Conservation (phyloP, 768 basidiomycete species). For the Tricholoma terreum region DNA sequence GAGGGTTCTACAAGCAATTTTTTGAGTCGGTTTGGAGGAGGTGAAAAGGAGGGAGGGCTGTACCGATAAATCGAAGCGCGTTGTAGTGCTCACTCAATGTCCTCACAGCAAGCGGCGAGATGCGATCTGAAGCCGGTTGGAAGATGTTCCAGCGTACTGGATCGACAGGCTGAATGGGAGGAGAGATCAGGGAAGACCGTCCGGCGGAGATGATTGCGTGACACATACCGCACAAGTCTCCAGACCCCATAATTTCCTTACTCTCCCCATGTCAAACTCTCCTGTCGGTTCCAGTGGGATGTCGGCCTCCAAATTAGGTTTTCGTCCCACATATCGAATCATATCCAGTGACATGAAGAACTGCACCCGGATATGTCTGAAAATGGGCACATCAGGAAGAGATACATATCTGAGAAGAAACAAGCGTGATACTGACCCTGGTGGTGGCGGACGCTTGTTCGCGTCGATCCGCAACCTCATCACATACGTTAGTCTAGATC, state of each 20-base stretch:
- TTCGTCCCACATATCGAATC: constrained; percentile 2
- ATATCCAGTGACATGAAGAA: constrained; percentile 10
- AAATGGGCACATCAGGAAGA: not conserved
- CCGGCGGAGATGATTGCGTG: not conserved
- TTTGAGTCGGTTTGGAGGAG: not conserved
- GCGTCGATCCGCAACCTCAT: not conserved
- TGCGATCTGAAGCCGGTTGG: constrained; percentile 8
- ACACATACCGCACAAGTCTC: constrained; percentile 15
- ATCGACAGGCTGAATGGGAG: constrained; percentile 12
- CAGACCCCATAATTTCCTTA: constrained; percentile 18
- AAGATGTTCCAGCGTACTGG: constrained; percentile 17
- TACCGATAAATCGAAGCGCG: constrained; percentile 17
- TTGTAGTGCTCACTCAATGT: constrained; percentile 12
- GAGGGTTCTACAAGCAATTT: constrained; percentile 1
- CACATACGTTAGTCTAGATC: not conserved
- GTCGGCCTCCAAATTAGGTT: constrained; percentile 14
- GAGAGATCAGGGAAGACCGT: not conserved
- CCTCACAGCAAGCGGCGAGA: constrained; percentile 17
- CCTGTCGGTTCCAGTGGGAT: constrained; percentile 17
- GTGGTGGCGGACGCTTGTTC: constrained; percentile 8
- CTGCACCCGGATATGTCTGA: constrained; percentile 17
- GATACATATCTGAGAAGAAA: not conserved
- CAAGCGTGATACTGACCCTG: constrained; percentile 8
- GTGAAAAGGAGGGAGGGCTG: not conserved
- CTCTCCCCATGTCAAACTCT: constrained; percentile 12